A percentile compares a stretch with the other conserved stretches of the same genome.
phyloP scores from a whole-genome alignment of 805 yeast species.

The Starmerella davenportii region DNA sequence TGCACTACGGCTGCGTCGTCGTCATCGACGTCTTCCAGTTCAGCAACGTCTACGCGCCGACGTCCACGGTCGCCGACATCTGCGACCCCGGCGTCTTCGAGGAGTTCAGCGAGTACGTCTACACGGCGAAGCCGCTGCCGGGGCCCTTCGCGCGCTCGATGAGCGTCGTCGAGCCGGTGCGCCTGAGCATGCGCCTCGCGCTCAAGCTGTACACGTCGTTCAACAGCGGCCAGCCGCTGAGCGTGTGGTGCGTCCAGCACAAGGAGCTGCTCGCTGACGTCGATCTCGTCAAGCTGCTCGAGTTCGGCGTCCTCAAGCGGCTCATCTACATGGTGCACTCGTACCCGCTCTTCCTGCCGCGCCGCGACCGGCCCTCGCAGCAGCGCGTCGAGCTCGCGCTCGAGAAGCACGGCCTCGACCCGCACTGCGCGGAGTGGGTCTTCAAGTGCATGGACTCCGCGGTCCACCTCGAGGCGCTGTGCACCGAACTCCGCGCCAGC shows the following conservation, averaged over 20 bases:
- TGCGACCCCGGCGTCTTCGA: slow-evolving; percentile 50
- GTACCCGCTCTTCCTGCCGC: slow-evolving; percentile 38
- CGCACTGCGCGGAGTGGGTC: slow-evolving; percentile 4
- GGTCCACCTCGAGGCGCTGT: slow-evolving; percentile 14
- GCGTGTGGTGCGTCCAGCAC: slow-evolving; percentile 68
- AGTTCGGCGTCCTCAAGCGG: slow-evolving; percentile 73
- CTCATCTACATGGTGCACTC: slow-evolving; percentile 64
- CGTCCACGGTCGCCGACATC: slow-evolving; percentile 58
- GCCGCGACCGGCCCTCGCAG: slow-evolving; percentile 2
- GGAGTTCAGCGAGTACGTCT: slow-evolving; percentile 74
- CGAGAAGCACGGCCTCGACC: slow-evolving; percentile 5
- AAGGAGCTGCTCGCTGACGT: slow-evolving; percentile 38
- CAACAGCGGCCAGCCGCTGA: slow-evolving; percentile 57
- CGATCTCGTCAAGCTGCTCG: slow-evolving; percentile 67
- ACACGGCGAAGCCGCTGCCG: slow-evolving; percentile 20
- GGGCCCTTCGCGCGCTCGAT: not conserved
- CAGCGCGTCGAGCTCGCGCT: slow-evolving; percentile 4
- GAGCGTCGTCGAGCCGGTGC: not conserved
- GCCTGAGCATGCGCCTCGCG: slow-evolving; percentile 20
- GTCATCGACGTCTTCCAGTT: slow-evolving; percentile 81
- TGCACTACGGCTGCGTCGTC: slow-evolving; percentile 74
- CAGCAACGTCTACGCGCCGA: slow-evolving; percentile 72
- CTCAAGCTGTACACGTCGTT: slow-evolving; percentile 62
- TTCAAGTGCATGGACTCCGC: slow-evolving; percentile 9
- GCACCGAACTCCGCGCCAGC: slow-evolving; percentile 17